Evolutionary conservation across 2,329 filamentous ascomycete species (phyloP).

Genomic region (Penicillium sp.): DNA sequence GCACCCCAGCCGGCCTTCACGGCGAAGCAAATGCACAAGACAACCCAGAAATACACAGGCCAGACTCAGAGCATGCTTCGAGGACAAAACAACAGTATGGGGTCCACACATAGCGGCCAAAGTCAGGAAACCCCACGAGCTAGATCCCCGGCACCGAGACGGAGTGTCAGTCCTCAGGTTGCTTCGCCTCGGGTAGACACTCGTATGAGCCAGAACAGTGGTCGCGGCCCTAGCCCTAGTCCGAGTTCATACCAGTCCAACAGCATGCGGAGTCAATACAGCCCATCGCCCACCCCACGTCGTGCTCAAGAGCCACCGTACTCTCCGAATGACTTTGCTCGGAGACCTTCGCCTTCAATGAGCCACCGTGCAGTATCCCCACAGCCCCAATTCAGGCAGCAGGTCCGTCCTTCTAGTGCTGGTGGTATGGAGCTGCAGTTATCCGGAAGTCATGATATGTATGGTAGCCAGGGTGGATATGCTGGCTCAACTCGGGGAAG

Average conservation of each 20-base stretch:
- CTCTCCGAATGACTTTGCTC: slow-evolving; percentile 44
- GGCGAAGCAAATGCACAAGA: slow-evolving; percentile 90
- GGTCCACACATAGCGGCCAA: slow-evolving; percentile 53
- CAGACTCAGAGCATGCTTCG: slow-evolving; percentile 77
- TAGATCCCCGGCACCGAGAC: slow-evolving; percentile 65
- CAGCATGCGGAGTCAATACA: slow-evolving; percentile 40
- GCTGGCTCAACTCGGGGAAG: slow-evolving; percentile 41
- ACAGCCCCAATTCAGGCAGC: slow-evolving; percentile 50
- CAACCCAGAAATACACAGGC: slow-evolving; percentile 79
- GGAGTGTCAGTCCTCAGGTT: slow-evolving; percentile 41
- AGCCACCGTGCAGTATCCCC: slow-evolving; percentile 49
- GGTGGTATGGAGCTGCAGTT: slow-evolving; percentile 66
- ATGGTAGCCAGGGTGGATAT: slow-evolving; percentile 39
- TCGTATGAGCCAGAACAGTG: slow-evolving; percentile 41
- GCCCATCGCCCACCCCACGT: slow-evolving; percentile 37
- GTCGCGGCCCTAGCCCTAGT: slow-evolving; percentile 42
- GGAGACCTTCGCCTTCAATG: slow-evolving; percentile 38
- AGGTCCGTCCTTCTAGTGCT: slow-evolving; percentile 49
- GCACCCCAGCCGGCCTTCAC: slow-evolving; percentile 91
- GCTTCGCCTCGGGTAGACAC: slow-evolving; percentile 30
- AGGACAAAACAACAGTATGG: slow-evolving; percentile 36
- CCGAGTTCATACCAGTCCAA: slow-evolving; percentile 46
- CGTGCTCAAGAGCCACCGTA: slow-evolving; percentile 39
- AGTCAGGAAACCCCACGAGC: slow-evolving; percentile 45
- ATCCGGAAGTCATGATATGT: slow-evolving; percentile 52